These are phyloP conservation scores for Amphibolis antarctica DNA, from an alignment of 106 monocot genomes.

Conservation along the genomic window DNA sequence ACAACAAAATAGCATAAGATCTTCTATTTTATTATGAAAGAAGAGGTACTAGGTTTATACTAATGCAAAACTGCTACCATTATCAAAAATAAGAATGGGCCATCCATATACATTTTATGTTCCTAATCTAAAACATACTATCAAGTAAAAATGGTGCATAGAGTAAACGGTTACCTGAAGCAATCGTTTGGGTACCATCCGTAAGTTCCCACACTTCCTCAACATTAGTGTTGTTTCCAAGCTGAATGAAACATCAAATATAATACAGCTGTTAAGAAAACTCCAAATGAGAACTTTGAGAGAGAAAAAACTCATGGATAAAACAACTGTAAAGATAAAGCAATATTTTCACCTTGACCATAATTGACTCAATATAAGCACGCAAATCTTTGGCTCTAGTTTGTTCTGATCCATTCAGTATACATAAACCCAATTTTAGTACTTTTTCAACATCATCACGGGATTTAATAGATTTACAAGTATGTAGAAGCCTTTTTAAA, in stretches of 20 bases:
- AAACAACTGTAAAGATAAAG: neutral
- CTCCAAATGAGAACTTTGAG: slow-evolving; percentile 5
- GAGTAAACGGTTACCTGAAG: slow-evolving; percentile 25
- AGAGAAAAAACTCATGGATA: neutral
- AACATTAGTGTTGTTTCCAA: slow-evolving; percentile 32
- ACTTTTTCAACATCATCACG: slow-evolving; percentile 37
- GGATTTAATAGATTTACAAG: slow-evolving; percentile 33
- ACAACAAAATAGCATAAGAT: too few relatives aligned
- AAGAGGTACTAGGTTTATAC: too few relatives aligned
- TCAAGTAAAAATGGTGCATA: too few relatives aligned
- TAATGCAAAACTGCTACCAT: too few relatives aligned
- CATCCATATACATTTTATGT: too few relatives aligned
- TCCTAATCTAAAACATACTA: too few relatives aligned
- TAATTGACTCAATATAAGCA: slow-evolving; percentile 18
- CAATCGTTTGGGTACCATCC: slow-evolving; percentile 5
- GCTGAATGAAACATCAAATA: slow-evolving; percentile 46
- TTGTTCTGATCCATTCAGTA: slow-evolving; percentile 42
- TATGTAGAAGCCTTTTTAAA: slow-evolving; percentile 24
- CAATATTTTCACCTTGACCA: slow-evolving; percentile 39
- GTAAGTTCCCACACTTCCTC: slow-evolving; percentile 45
- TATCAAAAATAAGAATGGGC: too few relatives aligned
- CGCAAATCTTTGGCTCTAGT: slow-evolving; percentile 35
- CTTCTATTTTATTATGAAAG: too few relatives aligned
- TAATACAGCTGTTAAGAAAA: slow-evolving; percentile 24
- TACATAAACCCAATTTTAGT: slow-evolving; percentile 33